Evolutionary conservation across 1,284 basidiomycete genomes (phyloP).

Genomic region (Cronartium quercuum): DNA sequence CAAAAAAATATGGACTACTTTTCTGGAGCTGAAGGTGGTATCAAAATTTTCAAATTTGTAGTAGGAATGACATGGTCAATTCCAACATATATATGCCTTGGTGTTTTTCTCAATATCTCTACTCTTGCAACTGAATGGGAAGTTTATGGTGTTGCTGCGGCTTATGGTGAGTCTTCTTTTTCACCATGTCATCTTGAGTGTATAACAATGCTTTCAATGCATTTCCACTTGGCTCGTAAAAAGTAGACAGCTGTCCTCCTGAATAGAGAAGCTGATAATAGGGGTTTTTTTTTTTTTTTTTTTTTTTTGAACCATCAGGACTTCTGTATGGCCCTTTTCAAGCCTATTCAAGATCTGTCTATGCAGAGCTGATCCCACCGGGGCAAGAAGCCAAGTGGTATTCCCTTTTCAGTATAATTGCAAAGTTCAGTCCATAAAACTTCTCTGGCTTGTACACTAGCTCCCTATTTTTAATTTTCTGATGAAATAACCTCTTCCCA

Average conservation of each 20-base stretch:
- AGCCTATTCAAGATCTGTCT: slow-evolving; percentile 69
- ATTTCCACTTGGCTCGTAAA: slow-evolving; percentile 36
- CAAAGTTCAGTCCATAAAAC: slow-evolving; percentile 57
- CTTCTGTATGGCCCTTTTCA: slow-evolving; percentile 71
- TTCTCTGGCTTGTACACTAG: background rate
- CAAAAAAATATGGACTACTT: slow-evolving; percentile 53
- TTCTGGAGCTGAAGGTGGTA: slow-evolving; percentile 59
- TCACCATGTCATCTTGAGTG: slow-evolving; percentile 41
- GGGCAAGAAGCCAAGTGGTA: slow-evolving; percentile 72
- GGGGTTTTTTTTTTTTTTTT: background rate
- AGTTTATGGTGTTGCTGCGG: slow-evolving; percentile 73
- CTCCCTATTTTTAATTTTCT: background rate
- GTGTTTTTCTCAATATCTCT: slow-evolving; percentile 60
- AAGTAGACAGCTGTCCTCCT: slow-evolving; percentile 1
- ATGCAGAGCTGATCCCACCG: slow-evolving; percentile 67
- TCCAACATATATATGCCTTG: slow-evolving; percentile 75
- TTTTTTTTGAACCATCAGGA: slow-evolving; percentile 51
- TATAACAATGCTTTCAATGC: slow-evolving; percentile 8
- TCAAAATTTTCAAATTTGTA: slow-evolving; percentile 61
- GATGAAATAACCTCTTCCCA: background rate
- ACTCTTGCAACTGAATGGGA: slow-evolving; percentile 70
- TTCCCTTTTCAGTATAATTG: slow-evolving; percentile 77
- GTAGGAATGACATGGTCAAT: slow-evolving; percentile 63
- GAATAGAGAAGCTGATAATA: background rate
- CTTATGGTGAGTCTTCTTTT: slow-evolving; percentile 59